Evolutionary conservation across 208 protist species (phyloP), one percentile per base, ranked within the genome.

Genomic region (Acanthamoeba lugdunensis): DNA sequence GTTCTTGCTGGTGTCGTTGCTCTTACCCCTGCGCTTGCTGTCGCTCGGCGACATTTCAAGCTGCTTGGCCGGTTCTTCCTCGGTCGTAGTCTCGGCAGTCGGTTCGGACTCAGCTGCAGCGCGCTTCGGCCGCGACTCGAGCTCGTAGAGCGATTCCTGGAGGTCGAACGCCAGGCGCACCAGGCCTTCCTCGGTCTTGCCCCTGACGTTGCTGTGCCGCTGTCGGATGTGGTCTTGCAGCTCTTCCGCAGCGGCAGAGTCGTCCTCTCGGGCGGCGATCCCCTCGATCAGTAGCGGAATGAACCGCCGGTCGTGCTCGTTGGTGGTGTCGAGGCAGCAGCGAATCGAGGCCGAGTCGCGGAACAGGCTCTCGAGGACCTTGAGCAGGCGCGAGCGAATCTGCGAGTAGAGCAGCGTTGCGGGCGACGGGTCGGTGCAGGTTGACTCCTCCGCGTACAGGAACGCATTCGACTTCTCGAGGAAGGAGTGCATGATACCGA

Each of bases 391-490:
- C 6, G 79, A 30, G 28, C 50, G 79, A 13, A 87, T 14, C 50
- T 87, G 79, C 7, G 52, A 28, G 52, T 87, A 87, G 50, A 87
- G 50, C 48, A 63, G 52, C n/a, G 9, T 63, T 1, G 50, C 79
- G 30, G 41, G 45, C 25, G 79, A 61, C 61, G 79, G 41, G 23
- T 30, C 79, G 50, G 28, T 16, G 50, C 50, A 14, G n/a, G 28
- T 79, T 67, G 61, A 11, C 21, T 13, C 5, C 41, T 50, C 71
- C 11, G 18, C 11, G 23, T 81, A 81, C 16, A 87, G 45, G n/a
- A 87, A 87, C 50, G 52, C 50, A 23, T 87, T 87, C n/a, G 79
- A 87, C 28, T 63, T 28, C 50, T 61, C 79, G 23, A 87, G 45
- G 52, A 87, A 87, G 11, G 30, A 8, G 79, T 41, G 52, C 11